Conservation (phyloP, 2,329 filamentous ascomycete genomes). For the Emmonsiellopsis sp. region DNA sequence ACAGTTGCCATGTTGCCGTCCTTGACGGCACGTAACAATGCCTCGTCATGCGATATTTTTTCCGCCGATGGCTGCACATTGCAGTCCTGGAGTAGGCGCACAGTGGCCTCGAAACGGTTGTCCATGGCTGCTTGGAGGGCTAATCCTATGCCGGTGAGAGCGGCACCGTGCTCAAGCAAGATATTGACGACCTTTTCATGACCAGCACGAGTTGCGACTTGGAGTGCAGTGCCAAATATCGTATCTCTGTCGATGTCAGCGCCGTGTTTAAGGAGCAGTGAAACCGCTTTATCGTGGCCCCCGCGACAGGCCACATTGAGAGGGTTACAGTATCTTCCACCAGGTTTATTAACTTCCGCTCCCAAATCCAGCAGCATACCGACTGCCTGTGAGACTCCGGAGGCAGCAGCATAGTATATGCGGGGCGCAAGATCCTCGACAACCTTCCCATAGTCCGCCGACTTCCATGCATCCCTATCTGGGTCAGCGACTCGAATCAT, state of each 20-base stretch:
- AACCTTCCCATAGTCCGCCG: not conserved
- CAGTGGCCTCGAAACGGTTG: not conserved
- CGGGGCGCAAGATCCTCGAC: not conserved
- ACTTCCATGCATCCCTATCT: not conserved
- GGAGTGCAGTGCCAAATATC: constrained; percentile 4
- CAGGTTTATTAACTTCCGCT: not conserved
- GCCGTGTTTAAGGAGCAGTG: not conserved
- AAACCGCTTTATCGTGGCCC: not conserved
- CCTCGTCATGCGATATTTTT: not conserved
- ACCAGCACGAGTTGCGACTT: not conserved
- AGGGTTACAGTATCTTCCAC: not conserved
- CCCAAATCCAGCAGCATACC: not conserved
- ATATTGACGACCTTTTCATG: constrained; percentile 6
- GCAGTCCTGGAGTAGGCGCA: not conserved
- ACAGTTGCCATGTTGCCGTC: not conserved
- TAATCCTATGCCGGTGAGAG: not conserved
- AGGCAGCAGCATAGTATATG: not conserved
- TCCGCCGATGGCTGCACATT: not conserved
- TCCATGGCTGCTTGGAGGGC: not conserved
- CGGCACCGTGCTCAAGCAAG: constrained; percentile 6
- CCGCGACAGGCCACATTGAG: not conserved
- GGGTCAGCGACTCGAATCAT: not conserved
- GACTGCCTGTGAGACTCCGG: not conserved
- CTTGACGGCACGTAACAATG: not conserved
- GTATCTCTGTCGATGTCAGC: not conserved